Base-by-base conservation (phyloP, 139 green algal genomes). In the Chlamydomonas incerta region DNA sequence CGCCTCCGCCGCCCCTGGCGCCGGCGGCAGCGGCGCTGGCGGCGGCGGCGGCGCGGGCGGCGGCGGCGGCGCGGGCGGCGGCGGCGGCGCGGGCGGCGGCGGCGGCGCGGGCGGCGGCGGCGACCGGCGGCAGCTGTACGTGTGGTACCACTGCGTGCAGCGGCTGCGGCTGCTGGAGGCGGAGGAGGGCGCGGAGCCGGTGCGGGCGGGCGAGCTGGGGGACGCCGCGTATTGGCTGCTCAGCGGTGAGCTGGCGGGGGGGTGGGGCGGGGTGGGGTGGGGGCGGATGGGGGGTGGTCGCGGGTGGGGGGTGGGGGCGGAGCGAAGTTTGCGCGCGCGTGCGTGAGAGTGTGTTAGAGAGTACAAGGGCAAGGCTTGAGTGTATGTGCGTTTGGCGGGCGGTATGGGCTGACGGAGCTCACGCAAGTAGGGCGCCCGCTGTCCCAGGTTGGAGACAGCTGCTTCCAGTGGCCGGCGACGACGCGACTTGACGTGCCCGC, bases 91-190 rank as follows among this genome's bases (percentile, higher is more conserved):
- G 41, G 41, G 41, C 8, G 41, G 6, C 41, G 41, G 41, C 41
- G 41, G 41, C 20, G 60, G 60, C 60, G 8, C 60, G n/a, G n/a
- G n/a, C 24, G 60, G 60, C 60, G 1, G 3, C 66, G 47, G 21
- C 50, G 50, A 76, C 20, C 80, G 80, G 80, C 66, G 80, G 62
- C 62, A 65, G 31, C 21, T 69, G 67, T 85, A 71, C 50, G 67
- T 85, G n/a, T 85, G 80, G 80, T 85, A 85, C 80, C 80, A 85
- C 80, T 76, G 67, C 80, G n/a, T 29, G 2, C 66, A 76, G 13
- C 80, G 80, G 24, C 33, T 85, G 67, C 80, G 67, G 33, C 80
- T 85, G 80, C 20, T 57, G 67, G 80, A 85, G 80, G 47, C 70
- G 66, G 80, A 76, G 80, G 80, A 23, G n/a, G 80, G 80, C 10